Base-by-base conservation (phyloP, 441 rosid species). In the Hypseocharis bilobata region DNA sequence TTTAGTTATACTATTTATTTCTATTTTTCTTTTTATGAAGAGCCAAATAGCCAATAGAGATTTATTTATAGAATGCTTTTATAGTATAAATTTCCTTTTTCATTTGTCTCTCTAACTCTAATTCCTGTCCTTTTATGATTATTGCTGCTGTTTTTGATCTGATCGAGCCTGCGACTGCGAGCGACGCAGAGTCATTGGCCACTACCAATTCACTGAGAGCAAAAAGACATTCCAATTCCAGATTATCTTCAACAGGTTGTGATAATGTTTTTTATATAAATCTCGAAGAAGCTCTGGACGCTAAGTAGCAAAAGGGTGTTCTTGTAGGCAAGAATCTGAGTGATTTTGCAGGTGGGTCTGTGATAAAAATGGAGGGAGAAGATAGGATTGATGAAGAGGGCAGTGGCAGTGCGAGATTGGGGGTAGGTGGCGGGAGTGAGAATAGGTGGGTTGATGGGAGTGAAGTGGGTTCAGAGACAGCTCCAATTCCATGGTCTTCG, bases 361-460 rank as follows among this genome's bases (percentile, higher is more conserved):
- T 1, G 30, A 6, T 6, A 40, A 28, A 74, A 38, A 89, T 85
- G 92, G 87, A 75, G 30, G 89, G 66, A 36, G 94, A 72, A 65
- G 88, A 92, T 70, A 60, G 80, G 76, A 90, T 93, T 68, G 91
- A 84, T 68, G 91, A 84, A 79, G 98, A 88, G 81, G 59, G 77
- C 64, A 63, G 26, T 1, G 56, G 28, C 49, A 83, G 86, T 16
- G 70, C 63, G 38, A 75, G 85, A 56, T 70, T 80, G 68, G 62
- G 62, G 23, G 74, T 75, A 19, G 70, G 81, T 14, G 67, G 79
- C 14, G 85, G 88, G 28, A 83, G 86, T 20, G 96, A 84, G 74
- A 70, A 81, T 20, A 79, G 88, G 75, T 88, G 98, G 98, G 98
- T 93, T 28, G 96, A 90, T 73, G 97, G 93, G 17, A 85, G 86